Evolutionary conservation across 805 yeast genomes (phyloP).

Genomic region (Blastobotrys attinorum): DNA sequence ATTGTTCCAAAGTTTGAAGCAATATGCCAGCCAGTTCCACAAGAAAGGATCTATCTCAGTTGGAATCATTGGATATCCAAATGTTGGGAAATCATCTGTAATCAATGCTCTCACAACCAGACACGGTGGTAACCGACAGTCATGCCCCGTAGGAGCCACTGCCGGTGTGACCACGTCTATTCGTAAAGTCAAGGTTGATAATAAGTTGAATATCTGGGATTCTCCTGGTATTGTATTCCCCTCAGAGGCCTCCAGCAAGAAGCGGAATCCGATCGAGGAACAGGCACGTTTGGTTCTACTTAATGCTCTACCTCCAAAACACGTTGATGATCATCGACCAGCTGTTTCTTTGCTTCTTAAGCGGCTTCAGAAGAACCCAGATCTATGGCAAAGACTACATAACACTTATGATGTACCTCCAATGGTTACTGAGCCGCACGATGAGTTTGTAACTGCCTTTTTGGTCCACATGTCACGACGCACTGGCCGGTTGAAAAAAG

Average conservation of each 20-base stretch:
- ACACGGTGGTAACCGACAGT: constrained; percentile 54
- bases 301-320: constrained; percentile 84
- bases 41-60: constrained; percentile 84
- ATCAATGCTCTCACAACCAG: constrained; percentile 76
- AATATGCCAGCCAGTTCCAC: constrained; percentile 76
- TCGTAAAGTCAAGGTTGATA: constrained; percentile 88
- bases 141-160: constrained; percentile 95
- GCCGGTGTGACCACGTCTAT: constrained; percentile 94
- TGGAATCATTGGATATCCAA: constrained; percentile 96
- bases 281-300: constrained; percentile 84
- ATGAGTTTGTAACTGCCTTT: constrained; percentile 76
- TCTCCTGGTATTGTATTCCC: constrained; percentile 99
- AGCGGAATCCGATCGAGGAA: constrained; percentile 44
- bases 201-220: constrained; percentile 79
- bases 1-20: constrained; percentile 71
- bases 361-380: constrained; percentile 62
- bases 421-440: constrained; percentile 59
- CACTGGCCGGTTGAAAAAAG: constrained; percentile 85
- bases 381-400: constrained; percentile 59
- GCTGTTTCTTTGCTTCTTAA: constrained; percentile 73
- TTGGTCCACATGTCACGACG: constrained; percentile 88
- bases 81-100: constrained; percentile 92
- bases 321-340: constrained; percentile 73
- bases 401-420: constrained; percentile 73
- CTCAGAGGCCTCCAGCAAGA: constrained; percentile 30